These are phyloP conservation scores for Colletotrichum plurivorum DNA, from an alignment of 2,329 filamentous ascomycete genomes.

Conservation along the genomic window DNA sequence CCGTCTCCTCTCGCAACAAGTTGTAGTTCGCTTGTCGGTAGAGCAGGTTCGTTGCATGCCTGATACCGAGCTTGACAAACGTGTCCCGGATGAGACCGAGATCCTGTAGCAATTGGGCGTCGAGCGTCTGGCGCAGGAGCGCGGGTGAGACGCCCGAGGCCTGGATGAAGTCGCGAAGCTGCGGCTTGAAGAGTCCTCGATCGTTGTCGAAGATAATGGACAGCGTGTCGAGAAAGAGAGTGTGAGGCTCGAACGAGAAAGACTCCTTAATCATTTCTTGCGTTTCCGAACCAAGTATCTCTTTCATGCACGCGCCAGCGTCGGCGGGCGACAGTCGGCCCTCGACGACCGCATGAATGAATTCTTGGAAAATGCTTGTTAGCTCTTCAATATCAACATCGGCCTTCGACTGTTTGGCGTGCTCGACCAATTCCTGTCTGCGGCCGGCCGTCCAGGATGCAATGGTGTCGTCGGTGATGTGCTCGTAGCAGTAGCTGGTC, in stretches of 20 bases:
- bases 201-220: conserved; percentile 84
- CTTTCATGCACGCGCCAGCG: conserved; percentile 79
- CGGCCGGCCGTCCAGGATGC: conserved; percentile 79
- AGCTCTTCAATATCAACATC: conserved; percentile 79
- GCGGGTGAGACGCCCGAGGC: conserved; percentile 80
- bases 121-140: conserved; percentile 86
- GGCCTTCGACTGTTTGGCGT: conserved; percentile 74
- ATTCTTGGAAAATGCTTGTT: conserved; percentile 85
- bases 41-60: conserved; percentile 91
- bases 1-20: conserved; percentile 91
- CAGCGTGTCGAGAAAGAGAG: conserved; percentile 86
- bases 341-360: conserved; percentile 82
- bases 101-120: conserved; percentile 80
- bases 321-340: conserved; percentile 76
- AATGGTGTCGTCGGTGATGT: conserved; percentile 79
- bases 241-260: conserved; percentile 72
- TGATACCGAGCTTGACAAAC: conserved; percentile 86
- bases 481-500: conserved; percentile 78
- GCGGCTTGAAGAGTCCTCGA: conserved; percentile 61
- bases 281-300: conserved; percentile 75
- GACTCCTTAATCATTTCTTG: conserved; percentile 65
- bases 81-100: conserved; percentile 87
- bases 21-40: conserved; percentile 99
- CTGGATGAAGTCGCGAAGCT: conserved; percentile 77
- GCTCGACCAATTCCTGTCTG: conserved; percentile 72